Conservation (phyloP, 805 yeast species). For the Lipomyces yamanashiensis region DNA sequence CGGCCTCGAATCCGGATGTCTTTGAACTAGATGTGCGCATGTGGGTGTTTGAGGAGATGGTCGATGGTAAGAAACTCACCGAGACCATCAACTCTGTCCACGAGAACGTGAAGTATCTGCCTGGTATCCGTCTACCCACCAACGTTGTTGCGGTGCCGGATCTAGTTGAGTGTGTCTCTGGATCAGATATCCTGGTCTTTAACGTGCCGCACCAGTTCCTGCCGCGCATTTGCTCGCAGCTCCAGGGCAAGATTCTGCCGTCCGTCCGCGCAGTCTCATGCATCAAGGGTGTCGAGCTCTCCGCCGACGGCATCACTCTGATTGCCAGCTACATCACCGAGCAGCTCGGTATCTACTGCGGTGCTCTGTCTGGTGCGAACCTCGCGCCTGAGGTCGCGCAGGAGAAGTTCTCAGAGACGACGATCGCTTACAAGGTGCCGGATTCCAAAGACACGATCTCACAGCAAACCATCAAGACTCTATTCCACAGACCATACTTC, state of each 20-base stretch:
- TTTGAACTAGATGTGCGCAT: slow-evolving; percentile 79
- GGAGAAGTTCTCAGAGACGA: slow-evolving; percentile 96
- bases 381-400: slow-evolving; percentile 96
- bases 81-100: slow-evolving; percentile 88
- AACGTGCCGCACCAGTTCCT: slow-evolving; percentile 98
- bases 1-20: slow-evolving; percentile 68
- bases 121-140: slow-evolving; percentile 83
- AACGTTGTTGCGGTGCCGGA: slow-evolving; percentile 89
- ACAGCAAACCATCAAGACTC: slow-evolving; percentile 52
- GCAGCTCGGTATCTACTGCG: slow-evolving; percentile 84
- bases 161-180: slow-evolving; percentile 72
- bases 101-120: slow-evolving; percentile 93
- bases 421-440: slow-evolving; percentile 87
- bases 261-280: slow-evolving; percentile 88
- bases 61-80: slow-evolving; percentile 72
- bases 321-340: slow-evolving; percentile 79
- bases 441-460: slow-evolving; percentile 23
- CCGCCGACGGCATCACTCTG: slow-evolving; percentile 80
- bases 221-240: slow-evolving; percentile 72
- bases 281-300: slow-evolving; percentile 91
- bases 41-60: slow-evolving; percentile 94
- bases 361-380: slow-evolving; percentile 96
- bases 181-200: slow-evolving; percentile 85
- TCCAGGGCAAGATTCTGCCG: slow-evolving; percentile 57
- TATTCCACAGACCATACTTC: slow-evolving; percentile 98